These are phyloP conservation scores for Xylariaceae sp. DNA, from an alignment of 2,329 filamentous ascomycete species.

Conservation along the genomic window DNA sequence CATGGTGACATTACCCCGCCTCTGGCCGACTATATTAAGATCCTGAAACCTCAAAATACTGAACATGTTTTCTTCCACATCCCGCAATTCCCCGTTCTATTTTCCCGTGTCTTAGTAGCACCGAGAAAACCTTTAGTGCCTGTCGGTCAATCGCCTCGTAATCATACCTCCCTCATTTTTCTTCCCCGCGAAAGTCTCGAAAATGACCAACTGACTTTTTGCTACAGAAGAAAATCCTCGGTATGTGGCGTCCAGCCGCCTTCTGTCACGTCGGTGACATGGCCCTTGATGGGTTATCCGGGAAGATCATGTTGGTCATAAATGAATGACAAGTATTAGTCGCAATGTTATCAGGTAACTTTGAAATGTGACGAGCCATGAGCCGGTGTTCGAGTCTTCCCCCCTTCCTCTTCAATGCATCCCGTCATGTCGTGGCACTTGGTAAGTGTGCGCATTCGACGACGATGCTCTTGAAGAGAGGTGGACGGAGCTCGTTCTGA, in stretches of 20 bases:
- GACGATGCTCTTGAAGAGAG: conserved; percentile 8
- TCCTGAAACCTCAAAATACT: no score
- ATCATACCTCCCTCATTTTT: no score
- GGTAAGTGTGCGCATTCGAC: conserved; percentile 12
- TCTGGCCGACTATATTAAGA: no score
- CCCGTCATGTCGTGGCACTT: neutral
- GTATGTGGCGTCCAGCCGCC: neutral
- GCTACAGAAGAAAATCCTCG: neutral
- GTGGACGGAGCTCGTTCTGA: conserved; percentile 54
- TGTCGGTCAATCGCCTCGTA: no score
- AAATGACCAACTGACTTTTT: neutral
- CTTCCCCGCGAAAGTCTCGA: no score
- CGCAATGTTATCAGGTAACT: conserved; percentile 31
- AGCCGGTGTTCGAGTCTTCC: conserved; percentile 35
- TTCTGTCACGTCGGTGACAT: conserved; percentile 17
- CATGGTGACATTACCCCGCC: no score
- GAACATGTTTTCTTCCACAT: no score
- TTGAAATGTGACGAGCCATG: conserved; percentile 32
- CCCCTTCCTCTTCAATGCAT: neutral
- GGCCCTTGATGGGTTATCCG: conserved; percentile 29
- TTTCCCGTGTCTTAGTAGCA: no score
- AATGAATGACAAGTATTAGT: conserved; percentile 28
- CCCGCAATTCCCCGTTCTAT: no score
- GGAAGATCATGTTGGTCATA: conserved; percentile 21
- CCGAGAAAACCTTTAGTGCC: no score